phyloP scores from a whole-genome alignment of 495 filamentous ascomycete species.

The Penicillium cinerascens region DNA sequence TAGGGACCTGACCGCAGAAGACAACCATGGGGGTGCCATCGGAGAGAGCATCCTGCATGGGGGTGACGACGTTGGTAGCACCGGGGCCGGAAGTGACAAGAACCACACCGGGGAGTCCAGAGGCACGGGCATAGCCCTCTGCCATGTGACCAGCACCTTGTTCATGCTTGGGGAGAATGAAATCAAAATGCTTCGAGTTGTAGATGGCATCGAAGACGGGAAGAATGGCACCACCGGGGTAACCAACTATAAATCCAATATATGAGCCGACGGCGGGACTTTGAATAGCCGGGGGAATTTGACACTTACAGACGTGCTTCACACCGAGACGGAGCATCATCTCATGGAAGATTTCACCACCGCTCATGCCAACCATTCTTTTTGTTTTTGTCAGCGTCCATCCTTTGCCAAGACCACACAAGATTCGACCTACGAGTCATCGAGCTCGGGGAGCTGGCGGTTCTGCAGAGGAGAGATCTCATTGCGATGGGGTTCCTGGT shows the following conservation, averaged over 20 bases:
- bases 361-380: conserved; percentile 87
- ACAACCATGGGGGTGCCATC: conserved; percentile 64
- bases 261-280: background rate
- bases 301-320: conserved; percentile 80
- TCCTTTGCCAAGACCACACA: background rate
- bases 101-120: conserved; percentile 60
- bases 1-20: conserved; percentile 59
- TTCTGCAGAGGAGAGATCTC: conserved; percentile 70
- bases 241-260: conserved; percentile 22
- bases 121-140: conserved; percentile 60
- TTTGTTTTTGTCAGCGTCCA: conserved; percentile 21
- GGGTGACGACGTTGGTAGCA: conserved; percentile 60
- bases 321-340: conserved; percentile 95
- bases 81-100: conserved; percentile 65
- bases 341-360: conserved; percentile 97
- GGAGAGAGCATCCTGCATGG: conserved; percentile 60
- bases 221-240: conserved; percentile 46
- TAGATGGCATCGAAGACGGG: conserved; percentile 62
- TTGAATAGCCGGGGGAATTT: conserved; percentile 5
- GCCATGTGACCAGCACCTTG: conserved; percentile 67
- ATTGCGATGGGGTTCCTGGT: conserved; percentile 56
- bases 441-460: conserved; percentile 60
- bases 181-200: conserved; percentile 59
- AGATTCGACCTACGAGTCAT: conserved; percentile 55
- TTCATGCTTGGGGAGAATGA: conserved; percentile 61